A percentile compares a stretch with the other conserved stretches of the same genome.
Conservation (phyloP, 106 monocot genomes). For the Amphibolis antarctica region DNA sequence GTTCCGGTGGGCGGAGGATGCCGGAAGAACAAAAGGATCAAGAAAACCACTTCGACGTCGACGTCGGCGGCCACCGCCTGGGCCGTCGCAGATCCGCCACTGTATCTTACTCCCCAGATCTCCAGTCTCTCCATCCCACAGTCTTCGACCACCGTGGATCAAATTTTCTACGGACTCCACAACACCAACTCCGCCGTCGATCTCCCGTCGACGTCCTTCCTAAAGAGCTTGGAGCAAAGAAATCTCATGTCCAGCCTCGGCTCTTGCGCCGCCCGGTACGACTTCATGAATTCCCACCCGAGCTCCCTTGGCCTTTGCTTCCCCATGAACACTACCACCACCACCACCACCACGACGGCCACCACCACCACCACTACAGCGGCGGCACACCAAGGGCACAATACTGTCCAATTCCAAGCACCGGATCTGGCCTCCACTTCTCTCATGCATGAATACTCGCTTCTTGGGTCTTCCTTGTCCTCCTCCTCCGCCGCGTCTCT, state of each 20-base stretch:
- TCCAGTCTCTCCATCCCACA: slow-evolving; percentile 10
- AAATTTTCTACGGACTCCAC: background rate
- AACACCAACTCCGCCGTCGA: background rate
- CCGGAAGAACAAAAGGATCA: slow-evolving; percentile 11
- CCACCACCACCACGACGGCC: background rate
- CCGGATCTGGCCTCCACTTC: slow-evolving; percentile 3
- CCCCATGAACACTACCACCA: slow-evolving; percentile 2
- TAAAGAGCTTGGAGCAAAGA: slow-evolving; percentile 1
- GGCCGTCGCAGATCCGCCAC: slow-evolving; percentile 4
- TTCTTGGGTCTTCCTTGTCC: slow-evolving; percentile 17
- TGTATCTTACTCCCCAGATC: background rate
- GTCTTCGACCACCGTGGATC: background rate
- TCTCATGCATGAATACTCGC: slow-evolving; percentile 13
- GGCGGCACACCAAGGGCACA: background rate
- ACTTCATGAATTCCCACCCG: slow-evolving; percentile 14
- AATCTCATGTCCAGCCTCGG: too few relatives aligned
- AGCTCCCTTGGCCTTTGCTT: slow-evolving; percentile 15
- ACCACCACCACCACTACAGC: slow-evolving; percentile 1
- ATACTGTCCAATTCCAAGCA: background rate
- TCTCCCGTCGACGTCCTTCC: slow-evolving; percentile 3
- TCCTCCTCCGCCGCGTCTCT: slow-evolving; percentile 15
- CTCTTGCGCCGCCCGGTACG: background rate
- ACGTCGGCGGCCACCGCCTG: background rate
- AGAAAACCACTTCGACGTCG: slow-evolving; percentile 2
- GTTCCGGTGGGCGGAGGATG: slow-evolving; percentile 12